Evolutionary conservation across 257 asterid genomes (phyloP).

Genomic region (Cordia subcordata): DNA sequence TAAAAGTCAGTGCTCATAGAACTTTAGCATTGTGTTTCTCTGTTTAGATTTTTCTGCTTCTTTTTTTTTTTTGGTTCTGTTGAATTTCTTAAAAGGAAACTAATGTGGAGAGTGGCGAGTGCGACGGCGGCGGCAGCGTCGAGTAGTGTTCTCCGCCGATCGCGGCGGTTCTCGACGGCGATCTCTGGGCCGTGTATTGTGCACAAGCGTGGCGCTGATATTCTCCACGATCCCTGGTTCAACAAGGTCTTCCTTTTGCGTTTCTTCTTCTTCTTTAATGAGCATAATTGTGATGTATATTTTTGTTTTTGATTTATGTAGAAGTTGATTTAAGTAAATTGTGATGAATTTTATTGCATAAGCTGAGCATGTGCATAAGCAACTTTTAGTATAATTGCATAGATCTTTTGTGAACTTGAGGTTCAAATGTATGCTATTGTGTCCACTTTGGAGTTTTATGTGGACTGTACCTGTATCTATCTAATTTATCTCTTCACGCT

Average conservation of each 20-base stretch:
- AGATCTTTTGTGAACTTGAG: background rate
- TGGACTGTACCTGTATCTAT: no score
- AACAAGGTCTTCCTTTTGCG: constrained; percentile 57
- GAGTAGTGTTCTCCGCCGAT: constrained; percentile 43
- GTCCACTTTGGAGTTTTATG: background rate
- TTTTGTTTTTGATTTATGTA: background rate
- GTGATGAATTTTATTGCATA: background rate
- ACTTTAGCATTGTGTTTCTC: background rate
- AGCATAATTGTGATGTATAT: constrained; percentile 6
- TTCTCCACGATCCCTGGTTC: constrained; percentile 98
- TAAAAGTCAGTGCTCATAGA: background rate
- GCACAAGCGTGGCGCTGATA: constrained; percentile 96
- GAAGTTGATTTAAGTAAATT: background rate
- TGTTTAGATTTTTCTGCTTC: no score
- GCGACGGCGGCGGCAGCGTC: constrained; percentile 83
- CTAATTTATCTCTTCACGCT: no score
- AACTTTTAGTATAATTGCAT: no score
- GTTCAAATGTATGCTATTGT: background rate
- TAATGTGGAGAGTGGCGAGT: constrained; percentile 85
- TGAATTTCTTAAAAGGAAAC: no score
- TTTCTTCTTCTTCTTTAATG: background rate
- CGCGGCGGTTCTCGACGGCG: constrained; percentile 63
- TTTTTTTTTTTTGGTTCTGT: no score
- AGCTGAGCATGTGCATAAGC: no score
- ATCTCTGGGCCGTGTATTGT: constrained; percentile 88